Evolutionary conservation across 208 protist species (phyloP).

Genomic region (Blastocrithidia nonstop): DNA sequence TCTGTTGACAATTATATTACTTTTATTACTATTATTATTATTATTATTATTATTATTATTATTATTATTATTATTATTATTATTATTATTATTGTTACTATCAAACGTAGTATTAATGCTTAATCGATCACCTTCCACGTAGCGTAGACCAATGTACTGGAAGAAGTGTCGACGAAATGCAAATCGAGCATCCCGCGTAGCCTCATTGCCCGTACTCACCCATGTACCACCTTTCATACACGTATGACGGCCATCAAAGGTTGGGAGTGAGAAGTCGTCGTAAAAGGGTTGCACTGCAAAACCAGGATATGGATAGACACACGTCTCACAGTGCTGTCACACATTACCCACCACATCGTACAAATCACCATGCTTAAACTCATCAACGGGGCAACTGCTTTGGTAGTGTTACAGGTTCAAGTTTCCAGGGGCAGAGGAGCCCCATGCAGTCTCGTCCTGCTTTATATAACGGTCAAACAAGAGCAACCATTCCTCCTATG

Average conservation of each 20-base stretch:
- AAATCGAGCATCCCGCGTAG: conserved; percentile 84
- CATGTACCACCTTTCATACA: conserved; percentile 92
- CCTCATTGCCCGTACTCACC: conserved; percentile 89
- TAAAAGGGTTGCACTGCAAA: conserved; percentile 91
- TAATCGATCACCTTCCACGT: conserved; percentile 66
- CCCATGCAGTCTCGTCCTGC: conserved; percentile 66
- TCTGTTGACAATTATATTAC: conserved; percentile 6
- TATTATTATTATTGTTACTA: conserved; percentile 3
- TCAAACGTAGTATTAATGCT: too few relatives aligned
- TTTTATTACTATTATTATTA: conserved; percentile 3
- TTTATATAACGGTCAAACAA: conserved; percentile 67
- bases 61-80: conserved; percentile 3
- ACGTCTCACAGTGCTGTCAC: conserved; percentile 90
- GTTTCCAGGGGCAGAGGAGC: conserved; percentile 48
- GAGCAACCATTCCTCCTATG: conserved; percentile 82
- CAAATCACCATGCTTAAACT: conserved; percentile 62
- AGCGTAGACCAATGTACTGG: conserved; percentile 89
- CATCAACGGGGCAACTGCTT: conserved; percentile 71
- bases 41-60: conserved; percentile 3
- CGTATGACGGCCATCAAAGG: conserved; percentile 89
- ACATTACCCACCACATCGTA: conserved; percentile 93
- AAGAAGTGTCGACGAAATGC: conserved; percentile 94
- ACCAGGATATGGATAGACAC: conserved; percentile 78
- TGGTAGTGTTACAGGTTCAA: conserved; percentile 78
- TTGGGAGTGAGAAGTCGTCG: conserved; percentile 94